Evolutionary conservation across 2,329 filamentous ascomycete genomes (phyloP).

Genomic region (Cylindrodendrum hubeiense): DNA sequence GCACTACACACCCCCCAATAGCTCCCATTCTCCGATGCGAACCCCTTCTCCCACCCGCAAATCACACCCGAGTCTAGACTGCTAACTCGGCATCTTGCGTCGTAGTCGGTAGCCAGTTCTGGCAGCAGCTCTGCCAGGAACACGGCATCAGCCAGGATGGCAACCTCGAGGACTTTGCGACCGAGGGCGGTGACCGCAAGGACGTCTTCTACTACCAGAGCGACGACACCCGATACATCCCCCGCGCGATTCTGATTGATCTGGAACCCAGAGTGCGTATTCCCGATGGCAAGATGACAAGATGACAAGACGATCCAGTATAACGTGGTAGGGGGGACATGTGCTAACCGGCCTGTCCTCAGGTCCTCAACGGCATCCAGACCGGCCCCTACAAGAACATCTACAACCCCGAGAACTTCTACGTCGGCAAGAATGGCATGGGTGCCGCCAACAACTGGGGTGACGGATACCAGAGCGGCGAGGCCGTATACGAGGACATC

Average conservation of each 20-base stretch:
- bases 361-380: constrained; percentile 93
- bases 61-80: constrained; percentile 8
- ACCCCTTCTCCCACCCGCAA: not conserved
- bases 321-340: not conserved
- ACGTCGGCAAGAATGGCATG: constrained; percentile 91
- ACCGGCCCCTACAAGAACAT: constrained; percentile 96
- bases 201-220: constrained; percentile 99
- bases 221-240: constrained; percentile 98
- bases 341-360: constrained; percentile 28
- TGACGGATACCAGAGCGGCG: constrained; percentile 92
- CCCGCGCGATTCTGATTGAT: constrained; percentile 93
- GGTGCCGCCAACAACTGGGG: constrained; percentile 99
- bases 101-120: constrained; percentile 96
- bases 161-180: constrained; percentile 97
- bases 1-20: not conserved
- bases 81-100: not conserved
- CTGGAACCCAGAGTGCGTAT: constrained; percentile 83
- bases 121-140: constrained; percentile 98
- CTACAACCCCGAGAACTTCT: constrained; percentile 99
- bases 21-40: too few species aligned
- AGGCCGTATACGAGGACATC: constrained; percentile 93
- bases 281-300: not conserved
- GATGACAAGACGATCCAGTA: not conserved
- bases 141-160: constrained; percentile 98
- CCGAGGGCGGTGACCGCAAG: constrained; percentile 96